A percentile compares a stretch with the other conserved stretches of the same genome.
Evolutionary conservation across 176 grass and related monocot genomes (phyloP).

Genomic region (Chrysopogon serrulatus): DNA sequence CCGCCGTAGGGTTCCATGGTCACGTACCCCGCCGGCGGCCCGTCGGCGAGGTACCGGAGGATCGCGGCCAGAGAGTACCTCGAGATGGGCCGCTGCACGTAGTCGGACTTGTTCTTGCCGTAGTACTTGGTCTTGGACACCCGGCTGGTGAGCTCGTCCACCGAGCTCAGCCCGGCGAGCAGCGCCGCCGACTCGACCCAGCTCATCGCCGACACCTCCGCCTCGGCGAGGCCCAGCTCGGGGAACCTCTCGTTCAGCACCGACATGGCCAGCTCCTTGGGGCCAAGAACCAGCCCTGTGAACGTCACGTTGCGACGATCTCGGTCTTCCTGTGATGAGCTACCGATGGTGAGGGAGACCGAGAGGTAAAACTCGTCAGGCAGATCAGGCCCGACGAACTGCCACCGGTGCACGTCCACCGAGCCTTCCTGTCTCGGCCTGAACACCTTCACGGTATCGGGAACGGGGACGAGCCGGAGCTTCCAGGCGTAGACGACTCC

Average conservation of each 20-base stretch:
- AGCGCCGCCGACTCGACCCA: slow-evolving; percentile 57
- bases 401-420: slow-evolving; percentile 46
- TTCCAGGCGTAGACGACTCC: slow-evolving; percentile 74
- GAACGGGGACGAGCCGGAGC: slow-evolving; percentile 52
- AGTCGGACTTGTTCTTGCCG: slow-evolving; percentile 68
- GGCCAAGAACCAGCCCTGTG: slow-evolving; percentile 20
- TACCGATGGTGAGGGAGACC: no score
- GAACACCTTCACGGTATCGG: slow-evolving; percentile 34
- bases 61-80: background rate
- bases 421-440: background rate
- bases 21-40: background rate
- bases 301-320: no score
- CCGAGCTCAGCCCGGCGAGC: slow-evolving; percentile 1
- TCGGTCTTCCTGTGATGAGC: no score
- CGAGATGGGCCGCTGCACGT: slow-evolving; percentile 25
- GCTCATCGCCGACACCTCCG: slow-evolving; percentile 28
- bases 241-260: slow-evolving; percentile 31
- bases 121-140: background rate
- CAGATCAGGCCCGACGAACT: slow-evolving; percentile 32
- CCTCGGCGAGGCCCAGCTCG: slow-evolving; percentile 26
- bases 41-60: slow-evolving; percentile 15
- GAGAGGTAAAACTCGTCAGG: slow-evolving; percentile 54
- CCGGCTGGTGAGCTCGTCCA: slow-evolving; percentile 25
- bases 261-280: background rate
- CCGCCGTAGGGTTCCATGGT: slow-evolving; percentile 65